Evolutionary conservation across 2,329 filamentous ascomycete genomes (phyloP), one percentile per base, ranked within the genome.

Genomic region (Neonectria hederae): DNA sequence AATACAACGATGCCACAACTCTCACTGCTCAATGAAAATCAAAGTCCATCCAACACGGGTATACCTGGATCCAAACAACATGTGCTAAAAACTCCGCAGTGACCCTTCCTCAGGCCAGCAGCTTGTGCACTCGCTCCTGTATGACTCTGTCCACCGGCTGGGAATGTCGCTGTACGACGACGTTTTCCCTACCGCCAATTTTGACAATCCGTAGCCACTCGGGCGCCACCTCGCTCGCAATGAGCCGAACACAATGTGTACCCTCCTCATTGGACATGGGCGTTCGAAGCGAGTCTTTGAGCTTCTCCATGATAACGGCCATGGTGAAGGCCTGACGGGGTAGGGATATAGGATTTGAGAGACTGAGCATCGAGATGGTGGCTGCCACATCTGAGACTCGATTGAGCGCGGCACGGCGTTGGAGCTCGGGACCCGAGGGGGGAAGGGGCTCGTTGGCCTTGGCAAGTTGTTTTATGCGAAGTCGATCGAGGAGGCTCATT

Each of bases 401-500:
- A 70, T 90, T 87, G 24, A 92, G 81, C 0, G 91, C 91, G 4
- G 88, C 86, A 14, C 83, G 85, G 13, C 90, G 89, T 66, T 86
- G 81, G 3, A 92, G 79, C 69, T 89, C 84, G 0, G 85, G 82
- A 0, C 84, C 73, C 1, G 89, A 83, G 1, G 90, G 81, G 0
- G 90, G 88, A 0, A 84, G 76, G 5, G 84, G 76, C 75, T 89
- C 92, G 54, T 79, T 82, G 9, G 82, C 77, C 69, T 85, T 85
- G 75, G 86, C 82, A 69, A 84, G 77, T 69, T 92, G 87, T 81
- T 95, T 95, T 59, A 86, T 83, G 67, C 91, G 89, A 67, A 97
- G 87, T 53, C 92, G 90, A 76, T 94, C 92, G 62, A 96, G 83
- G 24, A 97, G 86, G 57, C 87, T 88, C 81, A 91, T 89, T 79